These are phyloP conservation scores for Lobosporangium transversale DNA, from an alignment of 192 early-diverging fungal species.

Conservation along the genomic window DNA sequence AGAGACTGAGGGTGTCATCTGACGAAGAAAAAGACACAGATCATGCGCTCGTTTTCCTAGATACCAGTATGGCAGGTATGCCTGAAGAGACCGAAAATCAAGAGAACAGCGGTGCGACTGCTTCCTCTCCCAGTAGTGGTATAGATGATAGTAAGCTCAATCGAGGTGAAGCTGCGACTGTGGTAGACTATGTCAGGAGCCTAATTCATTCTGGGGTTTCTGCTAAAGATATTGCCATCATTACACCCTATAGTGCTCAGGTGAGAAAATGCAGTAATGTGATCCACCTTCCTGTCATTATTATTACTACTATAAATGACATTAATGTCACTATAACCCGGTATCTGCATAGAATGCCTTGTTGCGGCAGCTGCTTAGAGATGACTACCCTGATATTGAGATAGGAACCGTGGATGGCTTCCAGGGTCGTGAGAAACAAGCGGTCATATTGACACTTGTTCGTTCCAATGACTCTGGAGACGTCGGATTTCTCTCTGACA, in stretches of 20 bases:
- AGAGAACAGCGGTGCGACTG: constrained; percentile 4
- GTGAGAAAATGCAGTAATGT: constrained; percentile 49
- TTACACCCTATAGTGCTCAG: constrained; percentile 89
- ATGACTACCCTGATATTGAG: constrained; percentile 71
- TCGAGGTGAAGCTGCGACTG: constrained; percentile 77
- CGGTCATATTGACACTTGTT: constrained; percentile 82
- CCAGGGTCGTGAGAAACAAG: constrained; percentile 93
- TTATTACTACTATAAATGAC: not conserved
- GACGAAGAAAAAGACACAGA: constrained; percentile 66
- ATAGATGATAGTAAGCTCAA: constrained; percentile 77
- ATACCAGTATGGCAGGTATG: constrained; percentile 69
- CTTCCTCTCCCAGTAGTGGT: constrained; percentile 28
- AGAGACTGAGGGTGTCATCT: not conserved
- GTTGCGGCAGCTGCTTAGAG: constrained; percentile 56
- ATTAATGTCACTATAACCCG: not conserved
- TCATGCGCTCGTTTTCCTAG: constrained; percentile 72
- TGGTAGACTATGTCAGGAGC: constrained; percentile 65
- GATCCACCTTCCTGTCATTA: not conserved
- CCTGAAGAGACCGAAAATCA: constrained; percentile 54
- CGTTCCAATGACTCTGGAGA: constrained; percentile 81
- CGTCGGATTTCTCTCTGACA: constrained; percentile 87
- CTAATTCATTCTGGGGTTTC: constrained; percentile 73
- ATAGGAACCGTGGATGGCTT: constrained; percentile 91
- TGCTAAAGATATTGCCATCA: constrained; percentile 78
- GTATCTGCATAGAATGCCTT: constrained; percentile 43